Base-by-base conservation (phyloP, 164 flowering plant species). In the Vitis labrusca region DNA sequence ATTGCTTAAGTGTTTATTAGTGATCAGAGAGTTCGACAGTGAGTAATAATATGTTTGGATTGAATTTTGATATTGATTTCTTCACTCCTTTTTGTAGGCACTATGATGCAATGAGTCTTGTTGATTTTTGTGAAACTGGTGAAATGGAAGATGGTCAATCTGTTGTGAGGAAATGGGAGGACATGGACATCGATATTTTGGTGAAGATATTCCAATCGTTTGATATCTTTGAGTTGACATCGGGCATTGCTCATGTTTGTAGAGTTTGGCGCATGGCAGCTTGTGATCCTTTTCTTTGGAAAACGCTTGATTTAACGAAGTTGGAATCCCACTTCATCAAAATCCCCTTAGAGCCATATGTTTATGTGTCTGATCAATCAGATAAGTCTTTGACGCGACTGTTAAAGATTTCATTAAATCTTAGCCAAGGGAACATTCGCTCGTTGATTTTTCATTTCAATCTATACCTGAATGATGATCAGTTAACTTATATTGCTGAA, bases 251-350 rank as follows among this genome's bases (percentile, higher is more conserved):
- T 61, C 86, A 67, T 51, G 88, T 88, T 68, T 88, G 92, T 68
- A 78, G 86, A 32, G 56, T 85, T 23, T 88, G 92, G 88, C 84
- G 88, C 13, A 32, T 68, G 73, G 92, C 88, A 66, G 73, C 78
- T 67, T 82, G 82, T 60, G 92, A 88, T 77, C 85, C 87, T 6
- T 6, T 83, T 48, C 84, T 85, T 6, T 88, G 89, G 92, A 83
- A 70, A 59, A 88, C 85, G 9, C 83, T 88, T 56, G 89, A 88
- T 76, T 65, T 88, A 17, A 74, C 86, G 11, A 27, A 73, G 59
- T 12, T 82, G 76, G 76, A 55, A 59, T 84, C 88, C 1, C 81
- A 84, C 72, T 86, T 77, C 76, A 86, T 88, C 55, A 81, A 80
- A 61, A 83, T 79, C 67, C 88, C 85, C 0, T 44, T 74, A 13